Conservation (phyloP, 352 stramenopile species). For the Phytophthora lateralis region DNA sequence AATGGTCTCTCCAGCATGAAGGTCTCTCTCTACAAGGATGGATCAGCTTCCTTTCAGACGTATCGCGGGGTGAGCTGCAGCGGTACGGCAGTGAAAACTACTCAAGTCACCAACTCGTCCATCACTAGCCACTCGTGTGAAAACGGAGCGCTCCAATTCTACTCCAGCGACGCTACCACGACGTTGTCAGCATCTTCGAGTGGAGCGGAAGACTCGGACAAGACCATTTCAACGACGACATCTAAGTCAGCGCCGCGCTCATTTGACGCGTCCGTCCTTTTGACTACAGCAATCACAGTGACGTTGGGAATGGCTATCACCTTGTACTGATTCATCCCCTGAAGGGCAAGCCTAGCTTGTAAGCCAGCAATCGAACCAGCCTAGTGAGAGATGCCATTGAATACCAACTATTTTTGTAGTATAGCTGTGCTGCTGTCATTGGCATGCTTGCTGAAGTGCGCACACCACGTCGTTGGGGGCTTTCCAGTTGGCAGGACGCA, state of each 20-base stretch:
- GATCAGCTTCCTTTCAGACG: slow-evolving; percentile 39
- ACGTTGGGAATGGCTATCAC: slow-evolving; percentile 10
- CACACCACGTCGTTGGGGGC: slow-evolving; percentile 58
- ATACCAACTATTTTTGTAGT: slow-evolving; percentile 1
- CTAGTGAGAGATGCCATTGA: slow-evolving; percentile 1
- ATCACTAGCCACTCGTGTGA: slow-evolving; percentile 37
- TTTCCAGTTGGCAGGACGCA: slow-evolving; percentile 54
- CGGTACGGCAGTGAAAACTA: slow-evolving; percentile 31
- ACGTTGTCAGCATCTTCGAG: slow-evolving; percentile 10
- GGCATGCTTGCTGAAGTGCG: slow-evolving; percentile 52
- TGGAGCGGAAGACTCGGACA: slow-evolving; percentile 11
- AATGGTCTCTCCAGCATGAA: slow-evolving; percentile 46
- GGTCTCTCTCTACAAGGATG: slow-evolving; percentile 34
- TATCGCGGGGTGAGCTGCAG: slow-evolving; percentile 42
- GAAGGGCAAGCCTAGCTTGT: background rate
- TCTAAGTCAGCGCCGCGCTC: slow-evolving; percentile 16
- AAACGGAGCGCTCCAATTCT: slow-evolving; percentile 37
- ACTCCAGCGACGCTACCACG: slow-evolving; percentile 26
- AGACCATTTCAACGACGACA: slow-evolving; percentile 33
- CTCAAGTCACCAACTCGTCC: slow-evolving; percentile 25
- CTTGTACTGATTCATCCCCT: slow-evolving; percentile 11
- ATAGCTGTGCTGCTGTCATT: slow-evolving; percentile 19
- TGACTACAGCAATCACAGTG: slow-evolving; percentile 9
- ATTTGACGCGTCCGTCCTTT: slow-evolving; percentile 5
- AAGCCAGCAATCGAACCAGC: background rate